Evolutionary conservation across 1,139 yeast genomes (phyloP), one percentile per base, ranked within the genome.

Genomic region (Schizosaccharomyces versatilis): DNA sequence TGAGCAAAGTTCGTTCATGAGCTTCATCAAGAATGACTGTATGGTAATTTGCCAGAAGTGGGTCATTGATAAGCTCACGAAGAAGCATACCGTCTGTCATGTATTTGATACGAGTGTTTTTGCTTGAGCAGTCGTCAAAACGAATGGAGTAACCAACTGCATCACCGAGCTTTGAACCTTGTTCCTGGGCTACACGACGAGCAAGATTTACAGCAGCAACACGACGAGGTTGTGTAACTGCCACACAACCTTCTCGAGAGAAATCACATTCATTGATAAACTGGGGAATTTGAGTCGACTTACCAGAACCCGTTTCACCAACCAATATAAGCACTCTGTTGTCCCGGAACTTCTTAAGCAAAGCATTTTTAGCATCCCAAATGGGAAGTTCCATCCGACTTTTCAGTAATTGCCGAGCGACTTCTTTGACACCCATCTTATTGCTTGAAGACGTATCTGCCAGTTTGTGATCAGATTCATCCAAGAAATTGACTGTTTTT

Each of bases 281-380:
- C 67, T 90, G 98, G 0, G 97, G 86, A 39, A 90, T 70, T 67
- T 90, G 98, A 0, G 98, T 90, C 1, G 97, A 86, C 66, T 90
- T 90, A 62, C 98, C 98, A 0, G 95, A 84, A 51, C 98, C 98
- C 0, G 98, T 90, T 65, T 90, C 98, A 67, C 98, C 98, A 64
- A 90, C 82, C 10, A 90, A 72, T 3, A 90, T 78, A 0, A 88
- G 79, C 3, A 85, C 94, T 59, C 75, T 80, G 62, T 81, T 76
- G 9, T 69, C 61, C 9, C 67, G 58, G 2, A 90, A 66, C 60
- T 79, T 77, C 12, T 74, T 69, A 58, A 82, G 64, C 36, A 90
- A 76, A 56, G 77, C 75, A 52, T 76, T 78, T 62, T 78, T 77
- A 60, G 85, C 86, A 60, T 76, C 47, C 53, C 59, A 54, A 15